Conservation (phyloP, 805 yeast genomes). For the Komagataella kurtzmanii region DNA sequence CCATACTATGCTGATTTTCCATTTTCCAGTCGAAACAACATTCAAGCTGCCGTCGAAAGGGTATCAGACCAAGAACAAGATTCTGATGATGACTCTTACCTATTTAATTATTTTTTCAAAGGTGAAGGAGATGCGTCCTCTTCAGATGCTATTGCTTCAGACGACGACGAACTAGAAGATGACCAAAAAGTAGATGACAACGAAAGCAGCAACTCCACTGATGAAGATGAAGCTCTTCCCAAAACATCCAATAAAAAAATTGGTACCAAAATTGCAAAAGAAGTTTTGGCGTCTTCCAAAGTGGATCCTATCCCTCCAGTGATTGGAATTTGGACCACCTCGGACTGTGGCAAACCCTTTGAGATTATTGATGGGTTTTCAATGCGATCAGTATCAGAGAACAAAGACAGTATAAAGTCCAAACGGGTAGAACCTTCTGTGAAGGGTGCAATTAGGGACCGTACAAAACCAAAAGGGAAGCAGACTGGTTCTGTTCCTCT, state of each 20-base stretch:
- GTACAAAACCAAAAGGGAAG: constrained; percentile 3
- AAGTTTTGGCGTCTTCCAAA: constrained; percentile 76
- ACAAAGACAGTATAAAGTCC: background rate
- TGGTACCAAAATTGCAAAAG: constrained; percentile 82
- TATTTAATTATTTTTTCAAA: constrained; percentile 64
- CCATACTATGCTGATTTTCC: constrained; percentile 6
- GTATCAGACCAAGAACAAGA: constrained; percentile 17
- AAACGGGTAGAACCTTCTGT: background rate
- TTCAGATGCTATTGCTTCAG: constrained; percentile 11
- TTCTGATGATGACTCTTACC: constrained; percentile 49
- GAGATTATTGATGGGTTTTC: constrained; percentile 92
- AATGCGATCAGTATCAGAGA: constrained; percentile 57
- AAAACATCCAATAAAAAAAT: constrained; percentile 45
- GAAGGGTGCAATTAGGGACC: background rate
- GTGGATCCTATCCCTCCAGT: constrained; percentile 85
- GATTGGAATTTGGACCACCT: constrained; percentile 83
- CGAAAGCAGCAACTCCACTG: constrained; percentile 82
- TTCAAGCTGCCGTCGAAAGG: background rate
- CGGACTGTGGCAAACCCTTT: constrained; percentile 59
- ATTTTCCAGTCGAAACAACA: background rate
- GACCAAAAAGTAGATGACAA: constrained; percentile 6
- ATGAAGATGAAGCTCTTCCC: constrained; percentile 80
- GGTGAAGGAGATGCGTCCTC: constrained; percentile 5
- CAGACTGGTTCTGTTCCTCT: constrained; percentile 7
- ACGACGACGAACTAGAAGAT: constrained; percentile 10